Conservation (phyloP, 2,329 filamentous ascomycete genomes). For the Colletotrichum musicola region DNA sequence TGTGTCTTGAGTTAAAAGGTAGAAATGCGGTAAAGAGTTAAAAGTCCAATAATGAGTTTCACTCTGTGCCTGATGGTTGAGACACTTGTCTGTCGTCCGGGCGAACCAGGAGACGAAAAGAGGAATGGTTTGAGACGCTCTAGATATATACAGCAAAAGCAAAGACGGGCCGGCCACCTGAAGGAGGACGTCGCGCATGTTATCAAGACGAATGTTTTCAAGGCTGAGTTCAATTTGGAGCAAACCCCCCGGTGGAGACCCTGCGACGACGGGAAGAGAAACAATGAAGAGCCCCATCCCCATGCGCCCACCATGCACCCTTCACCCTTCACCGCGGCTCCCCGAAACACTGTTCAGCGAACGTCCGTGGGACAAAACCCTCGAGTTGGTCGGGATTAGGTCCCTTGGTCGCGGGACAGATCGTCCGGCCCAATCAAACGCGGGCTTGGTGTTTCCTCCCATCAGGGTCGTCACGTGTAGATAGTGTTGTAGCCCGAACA, state of each 20-base stretch:
- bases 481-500: not conserved
- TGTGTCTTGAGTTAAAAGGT: not conserved
- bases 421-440: conserved; percentile 33
- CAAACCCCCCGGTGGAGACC: conserved; percentile 3
- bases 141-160: not conserved
- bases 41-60: not conserved
- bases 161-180: not conserved
- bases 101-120: not conserved
- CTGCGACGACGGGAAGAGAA: not conserved
- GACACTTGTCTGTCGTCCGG: not conserved
- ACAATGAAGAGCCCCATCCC: conserved; percentile 13
- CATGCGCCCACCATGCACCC: not conserved
- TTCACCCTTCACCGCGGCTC: no score
- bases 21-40: not conserved
- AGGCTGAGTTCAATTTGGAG: conserved; percentile 11
- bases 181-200: conserved; percentile 6
- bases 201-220: conserved; percentile 19
- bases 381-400: conserved; percentile 32
- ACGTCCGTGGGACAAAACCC: not conserved
- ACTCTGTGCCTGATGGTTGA: not conserved
- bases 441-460: not conserved
- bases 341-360: not conserved
- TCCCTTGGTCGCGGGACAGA: conserved; percentile 29
- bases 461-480: conserved; percentile 5
- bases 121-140: not conserved